Conservation (phyloP, 306 rosid genomes). For the Castanea crenata region DNA sequence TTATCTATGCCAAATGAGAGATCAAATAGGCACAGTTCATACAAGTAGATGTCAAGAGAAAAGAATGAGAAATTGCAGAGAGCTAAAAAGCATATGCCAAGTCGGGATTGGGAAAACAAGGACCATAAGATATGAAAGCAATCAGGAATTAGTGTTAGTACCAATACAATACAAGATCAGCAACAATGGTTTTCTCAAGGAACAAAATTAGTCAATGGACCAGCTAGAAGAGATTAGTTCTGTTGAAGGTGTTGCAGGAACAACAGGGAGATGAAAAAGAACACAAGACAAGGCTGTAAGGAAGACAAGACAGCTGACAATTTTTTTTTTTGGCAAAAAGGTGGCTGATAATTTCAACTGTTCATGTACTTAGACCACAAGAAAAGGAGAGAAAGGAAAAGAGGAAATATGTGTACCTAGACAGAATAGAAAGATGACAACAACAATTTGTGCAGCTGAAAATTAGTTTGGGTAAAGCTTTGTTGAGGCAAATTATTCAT, state of each 20-base stretch:
- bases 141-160: slow-evolving; percentile 1
- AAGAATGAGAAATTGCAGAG: background rate
- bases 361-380: background rate
- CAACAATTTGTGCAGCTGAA: background rate
- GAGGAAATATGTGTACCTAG: background rate
- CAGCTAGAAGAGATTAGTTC: no score
- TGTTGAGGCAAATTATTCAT: background rate
- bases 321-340: no score
- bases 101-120: background rate
- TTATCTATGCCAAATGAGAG: background rate
- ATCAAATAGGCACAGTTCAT: background rate
- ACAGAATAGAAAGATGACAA: background rate
- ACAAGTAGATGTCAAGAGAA: background rate
- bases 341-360: background rate
- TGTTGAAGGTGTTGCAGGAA: no score
- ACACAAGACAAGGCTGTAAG: background rate
- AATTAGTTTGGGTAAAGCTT: no score
- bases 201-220: background rate
- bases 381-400: background rate
- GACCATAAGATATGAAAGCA: slow-evolving; percentile 4
- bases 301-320: background rate
- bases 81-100: slow-evolving; percentile 8
- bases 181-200: background rate
- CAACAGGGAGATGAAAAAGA: background rate
- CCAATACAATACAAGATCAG: background rate